These are phyloP conservation scores for Colletotrichum limetticola DNA, from an alignment of 2,329 filamentous ascomycete genomes.

Conservation along the genomic window DNA sequence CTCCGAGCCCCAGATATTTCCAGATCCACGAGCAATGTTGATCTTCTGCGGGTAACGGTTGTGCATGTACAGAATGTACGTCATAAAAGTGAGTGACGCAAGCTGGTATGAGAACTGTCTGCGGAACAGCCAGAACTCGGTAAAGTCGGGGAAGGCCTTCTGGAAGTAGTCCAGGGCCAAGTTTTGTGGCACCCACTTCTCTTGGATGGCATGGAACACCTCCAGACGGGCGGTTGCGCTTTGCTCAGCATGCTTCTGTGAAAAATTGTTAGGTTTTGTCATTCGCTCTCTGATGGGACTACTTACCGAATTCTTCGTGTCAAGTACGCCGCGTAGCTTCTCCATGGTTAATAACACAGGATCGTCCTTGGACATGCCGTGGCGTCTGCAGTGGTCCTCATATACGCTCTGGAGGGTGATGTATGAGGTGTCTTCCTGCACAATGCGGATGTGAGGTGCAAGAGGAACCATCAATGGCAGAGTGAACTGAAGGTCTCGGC, in stretches of 20 bases:
- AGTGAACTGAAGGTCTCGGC: conserved; percentile 95
- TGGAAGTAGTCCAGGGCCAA: conserved; percentile 92
- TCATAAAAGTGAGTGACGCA: conserved; percentile 96
- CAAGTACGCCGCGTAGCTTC: conserved; percentile 82
- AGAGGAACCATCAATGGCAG: conserved; percentile 95
- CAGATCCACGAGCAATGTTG: conserved; percentile 85
- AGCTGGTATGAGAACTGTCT: conserved; percentile 97
- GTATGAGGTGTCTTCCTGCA: conserved; percentile 95
- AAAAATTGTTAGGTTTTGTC: conserved; percentile 36
- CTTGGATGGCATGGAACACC: conserved; percentile 93
- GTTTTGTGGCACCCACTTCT: conserved; percentile 88
- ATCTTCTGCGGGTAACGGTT: conserved; percentile 96
- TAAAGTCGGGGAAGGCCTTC: conserved; percentile 84
- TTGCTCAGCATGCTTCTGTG: conserved; percentile 75
- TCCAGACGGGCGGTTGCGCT: conserved; percentile 81
- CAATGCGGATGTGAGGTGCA: conserved; percentile 92
- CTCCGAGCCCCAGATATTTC: conserved; percentile 97
- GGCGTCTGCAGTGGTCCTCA: conserved; percentile 92
- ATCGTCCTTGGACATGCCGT: conserved; percentile 91
- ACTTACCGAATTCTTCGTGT: conserved; percentile 72
- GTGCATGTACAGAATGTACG: conserved; percentile 97
- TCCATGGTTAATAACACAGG: conserved; percentile 96
- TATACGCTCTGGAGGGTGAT: conserved; percentile 95
- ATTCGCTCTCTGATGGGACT: neutral
- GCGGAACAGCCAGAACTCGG: conserved; percentile 98